A percentile compares a stretch with the other conserved stretches of the same genome.
Conservation (phyloP, 225 moss, liverwort and hornwort species). For the Sphagnum contortum region DNA sequence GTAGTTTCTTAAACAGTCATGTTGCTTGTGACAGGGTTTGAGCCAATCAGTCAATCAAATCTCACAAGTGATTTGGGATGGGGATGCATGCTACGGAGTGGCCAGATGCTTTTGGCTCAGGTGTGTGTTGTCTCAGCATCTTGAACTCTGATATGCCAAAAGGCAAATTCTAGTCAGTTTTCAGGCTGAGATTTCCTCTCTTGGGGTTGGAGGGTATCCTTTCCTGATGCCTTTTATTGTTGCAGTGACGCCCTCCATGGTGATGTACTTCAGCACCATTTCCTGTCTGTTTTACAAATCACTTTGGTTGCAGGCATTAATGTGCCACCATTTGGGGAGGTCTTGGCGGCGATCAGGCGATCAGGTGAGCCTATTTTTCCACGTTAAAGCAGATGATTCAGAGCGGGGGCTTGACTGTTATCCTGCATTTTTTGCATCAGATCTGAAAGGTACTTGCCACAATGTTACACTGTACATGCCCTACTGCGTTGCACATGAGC, state of each 20-base stretch:
- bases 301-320: conserved; percentile 62
- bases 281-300: too few species aligned
- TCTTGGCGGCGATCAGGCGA: conserved; percentile 71
- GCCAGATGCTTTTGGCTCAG: conserved; percentile 99
- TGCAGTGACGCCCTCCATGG: not conserved
- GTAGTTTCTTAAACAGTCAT: too few species aligned
- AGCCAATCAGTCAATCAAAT: conserved; percentile 67
- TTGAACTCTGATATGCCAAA: not conserved
- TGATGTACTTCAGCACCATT: too few species aligned
- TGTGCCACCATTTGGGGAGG: conserved; percentile 81
- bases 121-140: conserved; percentile 13
- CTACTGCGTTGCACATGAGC: too few species aligned
- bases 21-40: conserved; percentile 63
- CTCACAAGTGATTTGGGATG: conserved; percentile 89
- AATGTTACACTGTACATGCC: too few species aligned
- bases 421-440: too few species aligned
- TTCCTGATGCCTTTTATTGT: too few species aligned
- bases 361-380: conserved; percentile 33
- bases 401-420: too few species aligned
- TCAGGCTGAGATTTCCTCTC: too few species aligned
- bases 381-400: not conserved
- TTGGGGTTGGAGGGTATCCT: too few species aligned
- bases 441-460: too few species aligned
- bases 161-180: too few species aligned
- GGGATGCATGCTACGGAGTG: conserved; percentile 99